A percentile compares a stretch with the other conserved stretches of the same genome.
These are phyloP conservation scores for Phaeophleospora eucalypticola DNA, from an alignment of 2,329 filamentous ascomycete genomes.

Conservation along the genomic window DNA sequence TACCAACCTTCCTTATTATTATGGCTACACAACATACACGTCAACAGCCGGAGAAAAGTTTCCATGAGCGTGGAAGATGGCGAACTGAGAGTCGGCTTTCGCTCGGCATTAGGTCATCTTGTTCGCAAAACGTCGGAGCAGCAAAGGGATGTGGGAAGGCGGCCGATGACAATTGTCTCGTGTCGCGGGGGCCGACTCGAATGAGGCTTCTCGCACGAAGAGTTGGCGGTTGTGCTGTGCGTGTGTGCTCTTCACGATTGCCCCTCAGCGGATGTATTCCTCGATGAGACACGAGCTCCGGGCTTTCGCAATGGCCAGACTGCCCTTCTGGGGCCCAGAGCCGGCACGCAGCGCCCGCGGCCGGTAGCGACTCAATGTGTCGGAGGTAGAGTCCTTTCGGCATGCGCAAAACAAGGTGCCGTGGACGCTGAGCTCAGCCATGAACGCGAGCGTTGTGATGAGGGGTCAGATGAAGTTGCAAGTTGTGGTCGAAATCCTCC, in stretches of 20 bases:
- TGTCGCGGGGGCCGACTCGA: neutral
- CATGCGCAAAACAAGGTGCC: neutral
- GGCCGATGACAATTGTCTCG: neutral
- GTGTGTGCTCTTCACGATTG: neutral
- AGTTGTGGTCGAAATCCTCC: too few species aligned
- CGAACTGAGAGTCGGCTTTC: conserved; percentile 1
- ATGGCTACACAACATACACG: neutral
- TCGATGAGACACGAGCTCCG: conserved; percentile 9
- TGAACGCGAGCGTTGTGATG: neutral
- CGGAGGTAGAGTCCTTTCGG: neutral
- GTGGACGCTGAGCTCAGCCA: neutral
- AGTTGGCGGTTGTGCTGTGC: neutral
- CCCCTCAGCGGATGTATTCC: conserved; percentile 12
- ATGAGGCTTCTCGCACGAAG: too few species aligned
- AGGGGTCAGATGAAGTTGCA: too few species aligned
- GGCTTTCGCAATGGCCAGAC: neutral
- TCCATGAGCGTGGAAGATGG: neutral
- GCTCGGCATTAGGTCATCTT: conserved; percentile 9
- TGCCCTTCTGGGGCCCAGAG: neutral
- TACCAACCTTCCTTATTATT: neutral
- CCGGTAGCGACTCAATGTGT: neutral
- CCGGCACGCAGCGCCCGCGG: neutral
- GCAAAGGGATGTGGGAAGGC: neutral
- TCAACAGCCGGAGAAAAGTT: neutral
- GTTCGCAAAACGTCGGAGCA: conserved; percentile 8